Evolutionary conservation across 179 eudicot species (phyloP).

Genomic region (Beta corolliflora): DNA sequence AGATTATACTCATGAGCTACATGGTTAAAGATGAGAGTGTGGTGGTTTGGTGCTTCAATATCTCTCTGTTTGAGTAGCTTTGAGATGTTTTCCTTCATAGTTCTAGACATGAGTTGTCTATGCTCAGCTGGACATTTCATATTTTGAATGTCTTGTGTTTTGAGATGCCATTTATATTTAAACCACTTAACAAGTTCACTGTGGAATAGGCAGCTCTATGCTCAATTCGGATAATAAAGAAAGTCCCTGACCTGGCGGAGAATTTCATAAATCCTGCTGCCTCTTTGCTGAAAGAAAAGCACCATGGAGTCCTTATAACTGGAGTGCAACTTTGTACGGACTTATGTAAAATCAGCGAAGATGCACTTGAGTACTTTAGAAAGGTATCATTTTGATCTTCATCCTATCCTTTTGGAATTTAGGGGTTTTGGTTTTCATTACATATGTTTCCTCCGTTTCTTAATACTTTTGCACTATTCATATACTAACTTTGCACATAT

Average conservation of each 20-base stretch:
- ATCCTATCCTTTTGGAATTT: neutral
- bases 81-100: neutral
- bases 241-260: conserved; percentile 97
- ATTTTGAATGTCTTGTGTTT: conserved; percentile 15
- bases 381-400: conserved; percentile 54
- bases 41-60: neutral
- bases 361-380: conserved; percentile 92
- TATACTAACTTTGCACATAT: too few relatives aligned
- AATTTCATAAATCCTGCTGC: conserved; percentile 86
- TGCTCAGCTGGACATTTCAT: neutral
- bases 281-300: conserved; percentile 90
- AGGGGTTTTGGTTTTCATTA: neutral
- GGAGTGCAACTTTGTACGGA: conserved; percentile 95
- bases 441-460: neutral
- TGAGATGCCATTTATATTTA: conserved; percentile 11
- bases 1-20: neutral
- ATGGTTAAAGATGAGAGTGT: neutral
- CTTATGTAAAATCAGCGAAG: conserved; percentile 71
- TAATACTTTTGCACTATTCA: too few relatives aligned
- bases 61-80: neutral
- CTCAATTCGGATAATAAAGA: conserved; percentile 88
- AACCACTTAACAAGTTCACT: conserved; percentile 20
- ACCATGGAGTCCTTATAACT: conserved; percentile 90
- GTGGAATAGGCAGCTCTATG: conserved; percentile 90
- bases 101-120: neutral